A percentile compares a stretch with the other conserved stretches of the same genome.
Evolutionary conservation across 768 basidiomycete species (phyloP).

Genomic region (Rhodotorula sphaerocarpa): DNA sequence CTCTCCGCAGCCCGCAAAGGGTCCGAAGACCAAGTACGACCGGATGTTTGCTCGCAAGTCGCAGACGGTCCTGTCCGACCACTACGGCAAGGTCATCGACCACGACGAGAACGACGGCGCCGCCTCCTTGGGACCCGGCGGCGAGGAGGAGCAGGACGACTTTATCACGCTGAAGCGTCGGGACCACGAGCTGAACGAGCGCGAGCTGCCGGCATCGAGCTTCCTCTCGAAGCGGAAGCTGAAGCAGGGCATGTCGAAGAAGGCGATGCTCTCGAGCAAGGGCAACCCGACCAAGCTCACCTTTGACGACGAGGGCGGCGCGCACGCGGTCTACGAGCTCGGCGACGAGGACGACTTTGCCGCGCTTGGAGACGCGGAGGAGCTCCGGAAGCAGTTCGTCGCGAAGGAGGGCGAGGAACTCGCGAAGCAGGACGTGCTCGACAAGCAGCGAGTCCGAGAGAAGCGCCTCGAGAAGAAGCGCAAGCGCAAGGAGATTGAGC

Average conservation of each 20-base stretch:
- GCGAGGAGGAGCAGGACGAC: slow-evolving; percentile 54
- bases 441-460: slow-evolving; percentile 74
- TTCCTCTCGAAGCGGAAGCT: slow-evolving; percentile 76
- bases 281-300: slow-evolving; percentile 64
- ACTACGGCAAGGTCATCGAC: slow-evolving; percentile 80
- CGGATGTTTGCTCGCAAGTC: slow-evolving; percentile 96
- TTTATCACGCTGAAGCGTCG: slow-evolving; percentile 91
- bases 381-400: slow-evolving; percentile 62
- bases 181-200: slow-evolving; percentile 62
- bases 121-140: slow-evolving; percentile 35
- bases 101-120: slow-evolving; percentile 54
- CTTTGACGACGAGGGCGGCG: slow-evolving; percentile 74
- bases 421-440: slow-evolving; percentile 59
- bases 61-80: slow-evolving; percentile 79
- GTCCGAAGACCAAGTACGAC: slow-evolving; percentile 72
- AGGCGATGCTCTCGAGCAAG: slow-evolving; percentile 57
- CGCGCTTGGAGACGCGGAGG: slow-evolving; percentile 54
- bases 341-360: slow-evolving; percentile 63
- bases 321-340: slow-evolving; percentile 76
- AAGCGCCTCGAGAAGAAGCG: slow-evolving; percentile 87
- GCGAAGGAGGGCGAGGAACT: slow-evolving; percentile 66
- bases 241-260: slow-evolving; percentile 65
- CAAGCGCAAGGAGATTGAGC: slow-evolving; percentile 64
- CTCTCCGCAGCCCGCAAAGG: background rate
- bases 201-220: slow-evolving; percentile 37